Evolutionary conservation across 2,329 filamentous ascomycete genomes (phyloP), one percentile per base, ranked within the genome.

Genomic region (Neofusicoccum ribis): DNA sequence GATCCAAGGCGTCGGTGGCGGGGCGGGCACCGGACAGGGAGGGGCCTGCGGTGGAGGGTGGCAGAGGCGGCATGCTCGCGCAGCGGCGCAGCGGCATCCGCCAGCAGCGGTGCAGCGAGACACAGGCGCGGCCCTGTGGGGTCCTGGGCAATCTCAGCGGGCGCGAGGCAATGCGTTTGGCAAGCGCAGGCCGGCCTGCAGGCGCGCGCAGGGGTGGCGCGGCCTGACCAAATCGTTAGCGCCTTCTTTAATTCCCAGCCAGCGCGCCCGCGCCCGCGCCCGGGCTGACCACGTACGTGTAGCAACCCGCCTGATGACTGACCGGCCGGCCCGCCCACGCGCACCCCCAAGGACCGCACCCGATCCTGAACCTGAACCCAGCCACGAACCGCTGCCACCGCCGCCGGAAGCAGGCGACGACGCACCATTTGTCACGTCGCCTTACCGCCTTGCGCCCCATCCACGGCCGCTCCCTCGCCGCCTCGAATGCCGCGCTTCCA

Each of bases 401-500:
- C 50, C 37, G 50, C 50, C 50, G 50, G 34, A 52, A 17, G 50
- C 50, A 15, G 50, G 50, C 50, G 15, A 20, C 56, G 41, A 36
- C 41, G 41, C 43, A 47, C 43, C 31, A 31, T 58, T 58, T 46
- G 56, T 60, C 56, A 60, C 56, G 47, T 60, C 41, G 41, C 44
- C 56, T 34, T 46, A 36, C 56, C 56, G 56, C 41, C 56, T 44
- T 58, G 39, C 31, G 52, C 52, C 23, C 49, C 23, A 23, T 50
- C 11, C 11, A 27, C 23, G 44, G 3, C 47, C 23, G 20, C 47
- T 50, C 37, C 36, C 20, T 39, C 63, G 6, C 17, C 3, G 5
- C 17, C 56, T 31, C 27, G 27, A 31, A 66, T 67, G 67, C 86
- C 89, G 34, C 86, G 88, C 72, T 91, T 91, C 78, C 83, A 89